A percentile compares a stretch with the other conserved stretches of the same genome.
Evolutionary conservation across 768 basidiomycete genomes (phyloP).

Genomic region (Mycena rosella): DNA sequence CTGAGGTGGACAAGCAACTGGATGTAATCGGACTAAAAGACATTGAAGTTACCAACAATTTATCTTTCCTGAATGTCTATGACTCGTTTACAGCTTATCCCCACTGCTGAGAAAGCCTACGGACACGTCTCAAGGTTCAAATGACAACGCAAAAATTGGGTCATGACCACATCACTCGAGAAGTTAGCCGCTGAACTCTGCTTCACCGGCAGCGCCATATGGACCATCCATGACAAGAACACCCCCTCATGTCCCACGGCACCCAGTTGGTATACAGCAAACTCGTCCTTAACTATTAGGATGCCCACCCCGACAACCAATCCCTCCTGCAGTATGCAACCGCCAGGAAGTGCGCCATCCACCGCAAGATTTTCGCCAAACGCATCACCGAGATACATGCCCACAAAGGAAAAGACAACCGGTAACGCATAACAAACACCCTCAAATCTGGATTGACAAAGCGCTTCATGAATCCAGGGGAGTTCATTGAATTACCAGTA

Average conservation of each 20-base stretch:
- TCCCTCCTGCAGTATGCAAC: neutral
- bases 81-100: too few relatives aligned
- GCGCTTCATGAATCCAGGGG: neutral
- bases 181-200: neutral
- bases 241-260: too few relatives aligned
- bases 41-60: neutral
- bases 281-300: neutral
- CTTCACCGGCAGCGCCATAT: neutral
- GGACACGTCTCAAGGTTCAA: conserved; percentile 10
- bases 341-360: neutral
- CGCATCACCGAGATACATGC: neutral
- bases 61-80: too few relatives aligned
- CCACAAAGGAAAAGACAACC: neutral
- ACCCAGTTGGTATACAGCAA: neutral
- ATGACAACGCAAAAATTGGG: neutral
- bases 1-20: neutral
- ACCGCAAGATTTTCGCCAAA: neutral
- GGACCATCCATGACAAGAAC: neutral
- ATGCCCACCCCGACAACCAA: neutral
- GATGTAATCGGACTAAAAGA: neutral
- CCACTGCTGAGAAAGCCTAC: too few relatives aligned
- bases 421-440: neutral
- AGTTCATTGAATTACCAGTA: neutral
- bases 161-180: neutral
- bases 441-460: conserved; percentile 4